Evolutionary conservation across 805 yeast species (phyloP), one percentile per base, ranked within the genome.

Genomic region (Tetrapisispora pingtungensis): DNA sequence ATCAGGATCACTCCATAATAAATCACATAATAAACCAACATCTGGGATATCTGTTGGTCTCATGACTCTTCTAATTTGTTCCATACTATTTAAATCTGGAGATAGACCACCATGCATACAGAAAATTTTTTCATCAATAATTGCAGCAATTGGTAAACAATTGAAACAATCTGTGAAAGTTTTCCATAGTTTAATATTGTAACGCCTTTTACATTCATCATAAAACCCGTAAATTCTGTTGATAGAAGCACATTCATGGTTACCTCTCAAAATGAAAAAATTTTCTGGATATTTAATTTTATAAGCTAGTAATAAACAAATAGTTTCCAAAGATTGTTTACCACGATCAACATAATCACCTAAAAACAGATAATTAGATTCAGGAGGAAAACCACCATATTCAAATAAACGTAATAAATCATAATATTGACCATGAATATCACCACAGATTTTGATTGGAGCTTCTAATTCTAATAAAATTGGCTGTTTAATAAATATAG

Each of bases 261-360:
- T 90, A 53, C 98, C 98, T 73, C 98, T 81, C 57, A 90, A 75
- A 57, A 90, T 88, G 69, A 90, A 90, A 64, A 90, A 90, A 71
- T 90, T 90, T 69, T 90, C 98, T 40, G 98, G 98, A 66, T 90
- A 93, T 73, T 90, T 90, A 69, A 90, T 90, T 72, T 90, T 90
- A 74, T 90, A 90, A 36, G 97, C 97, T 61, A 90, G 77, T 60
- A 90, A 72, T 52, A 90, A 71, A 68, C 97, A 90, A 59, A 90
- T 90, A 15, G 97, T 93, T 68, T 90, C 98, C 57, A 93, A 71
- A 27, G 96, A 86, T 72, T 93, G 97, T 65, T 89, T 88, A 61
- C 98, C 98, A 74, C 98, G 83, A 72, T 90, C 98, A 54, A 90
- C 98, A 63, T 90, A 90, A 73, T 90, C 98, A 54, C 98, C 98